Base-by-base conservation (phyloP, 345 rosid genomes). In the Syzygium oleosum region DNA sequence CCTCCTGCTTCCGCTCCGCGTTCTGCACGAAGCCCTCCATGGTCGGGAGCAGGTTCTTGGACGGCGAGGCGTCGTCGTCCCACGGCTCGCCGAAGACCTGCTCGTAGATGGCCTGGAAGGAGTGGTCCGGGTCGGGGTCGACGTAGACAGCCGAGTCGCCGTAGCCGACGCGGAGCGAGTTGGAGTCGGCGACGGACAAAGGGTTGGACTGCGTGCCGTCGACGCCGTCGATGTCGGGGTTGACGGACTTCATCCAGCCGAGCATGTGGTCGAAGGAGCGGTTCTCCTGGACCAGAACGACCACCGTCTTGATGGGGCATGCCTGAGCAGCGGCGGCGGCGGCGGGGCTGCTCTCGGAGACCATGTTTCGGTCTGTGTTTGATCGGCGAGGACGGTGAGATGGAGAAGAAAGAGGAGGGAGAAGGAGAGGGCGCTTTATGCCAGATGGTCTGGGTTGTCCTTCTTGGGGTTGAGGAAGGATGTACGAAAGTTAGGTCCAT, bases 231-330 rank as follows among this genome's bases (percentile, higher is more conserved):
- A 97, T 95, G 85, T 95, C 94, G 6, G 91, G 95, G 92, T 97
- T 94, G 68, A 95, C 86, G 34, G 94, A 90, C 61, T 96, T 97
- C 89, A 95, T 91, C 99, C 99, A 96, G 23, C 99, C 99, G 12
- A 97, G 91, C 54, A 93, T 94, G 94, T 97, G 99, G 88, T 97
- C 99, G 84, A 97, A 97, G 52, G 99, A 97, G 23, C 98, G 97
- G 93, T 96, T 97, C 85, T 97, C 99, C 90, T 94, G 99, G 77
- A 96, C 96, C 61, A 97, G 90, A 51, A 97, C 94, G 22, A 97
- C 98, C 27, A 96, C 91, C 53, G 97, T 95, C 92, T 97, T 96
- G 94, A 97, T 94, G 25, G 99, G 99, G 91, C 80, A 92, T 38
- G 49, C 83, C 34, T 90, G 51, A 63, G 31, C 15, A 1, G 54